phyloP scores from a whole-genome alignment of 2,329 filamentous ascomycete species.

The Cladophialophora carrionii region DNA sequence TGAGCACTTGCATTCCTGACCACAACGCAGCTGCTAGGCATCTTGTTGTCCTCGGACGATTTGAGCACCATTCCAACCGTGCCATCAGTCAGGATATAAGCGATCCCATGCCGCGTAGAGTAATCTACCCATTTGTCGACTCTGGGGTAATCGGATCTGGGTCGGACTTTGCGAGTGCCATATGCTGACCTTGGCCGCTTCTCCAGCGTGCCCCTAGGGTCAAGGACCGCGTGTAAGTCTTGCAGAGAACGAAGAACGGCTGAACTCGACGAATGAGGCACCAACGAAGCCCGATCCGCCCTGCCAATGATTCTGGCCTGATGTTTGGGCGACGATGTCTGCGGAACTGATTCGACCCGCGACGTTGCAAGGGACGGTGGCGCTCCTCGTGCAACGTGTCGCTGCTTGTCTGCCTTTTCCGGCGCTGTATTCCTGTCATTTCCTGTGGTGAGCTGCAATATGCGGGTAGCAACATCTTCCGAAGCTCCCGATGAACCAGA shows the following conservation, averaged over 20 bases:
- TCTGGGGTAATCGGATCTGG: conserved; percentile 46
- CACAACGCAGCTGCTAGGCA: conserved; percentile 51
- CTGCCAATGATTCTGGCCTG: conserved; percentile 28
- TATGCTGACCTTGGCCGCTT: conserved; percentile 25
- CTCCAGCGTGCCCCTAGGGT: conserved; percentile 23
- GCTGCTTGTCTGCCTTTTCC: conserved; percentile 9
- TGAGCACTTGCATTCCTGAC: conserved; percentile 53
- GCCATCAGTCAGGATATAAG: conserved; percentile 56
- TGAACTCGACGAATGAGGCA: conserved; percentile 22
- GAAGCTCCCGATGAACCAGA: conserved; percentile 42
- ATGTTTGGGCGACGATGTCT: conserved; percentile 10
- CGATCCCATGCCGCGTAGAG: conserved; percentile 56
- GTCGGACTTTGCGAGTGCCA: conserved; percentile 22
- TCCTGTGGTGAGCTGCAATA: conserved; percentile 21
- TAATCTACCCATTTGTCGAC: conserved; percentile 60
- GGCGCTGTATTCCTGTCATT: conserved; percentile 20
- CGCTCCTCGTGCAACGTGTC: background rate
- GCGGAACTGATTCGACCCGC: conserved; percentile 1
- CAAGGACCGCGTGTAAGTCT: conserved; percentile 23
- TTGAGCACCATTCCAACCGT: conserved; percentile 57
- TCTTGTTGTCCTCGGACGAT: conserved; percentile 46
- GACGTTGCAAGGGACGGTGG: conserved; percentile 11
- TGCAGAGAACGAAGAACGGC: conserved; percentile 25
- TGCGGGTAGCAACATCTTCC: conserved; percentile 47
- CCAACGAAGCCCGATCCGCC: conserved; percentile 13